Percentiles rank a stretch among this genome's conserved stretches.
Conservation (phyloP, 2,329 filamentous ascomycete genomes). For the Xylaria sp. region DNA sequence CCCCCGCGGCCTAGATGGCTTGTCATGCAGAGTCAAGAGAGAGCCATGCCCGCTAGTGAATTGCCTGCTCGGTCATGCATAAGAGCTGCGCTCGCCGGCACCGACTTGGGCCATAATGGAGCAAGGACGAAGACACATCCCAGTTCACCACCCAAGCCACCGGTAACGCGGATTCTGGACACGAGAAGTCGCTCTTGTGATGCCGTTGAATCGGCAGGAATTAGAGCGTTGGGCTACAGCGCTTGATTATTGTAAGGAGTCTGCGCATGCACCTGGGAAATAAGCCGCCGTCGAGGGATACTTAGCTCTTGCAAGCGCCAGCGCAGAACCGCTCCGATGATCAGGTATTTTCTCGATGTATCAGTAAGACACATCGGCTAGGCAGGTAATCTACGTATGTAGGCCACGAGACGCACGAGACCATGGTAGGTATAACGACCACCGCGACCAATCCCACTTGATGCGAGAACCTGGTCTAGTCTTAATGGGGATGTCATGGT, state of each 20-base stretch:
- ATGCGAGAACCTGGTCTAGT: background rate
- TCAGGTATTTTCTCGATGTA: conserved; percentile 15
- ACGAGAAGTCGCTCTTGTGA: background rate
- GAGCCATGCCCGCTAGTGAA: conserved; percentile 1
- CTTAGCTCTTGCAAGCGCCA: background rate
- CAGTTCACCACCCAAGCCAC: background rate
- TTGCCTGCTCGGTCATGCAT: conserved; percentile 1
- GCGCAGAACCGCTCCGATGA: conserved; percentile 6
- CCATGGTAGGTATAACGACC: background rate
- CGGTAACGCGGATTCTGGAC: background rate
- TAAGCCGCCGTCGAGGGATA: background rate
- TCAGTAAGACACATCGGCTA: conserved; percentile 13
- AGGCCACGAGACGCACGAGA: background rate
- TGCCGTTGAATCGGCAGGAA: background rate
- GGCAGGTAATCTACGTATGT: background rate
- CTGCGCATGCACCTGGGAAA: no score
- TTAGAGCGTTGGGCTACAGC: background rate
- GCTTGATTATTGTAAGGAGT: background rate
- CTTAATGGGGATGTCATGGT: background rate
- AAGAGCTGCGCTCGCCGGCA: background rate
- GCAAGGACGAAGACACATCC: background rate
- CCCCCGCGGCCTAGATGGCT: background rate
- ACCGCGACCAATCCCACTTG: background rate
- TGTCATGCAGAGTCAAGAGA: background rate
- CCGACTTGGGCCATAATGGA: no score